These are phyloP conservation scores for Rutidosis leptorrhynchoides DNA, from an alignment of 129 eudicot genomes.

Conservation along the genomic window DNA sequence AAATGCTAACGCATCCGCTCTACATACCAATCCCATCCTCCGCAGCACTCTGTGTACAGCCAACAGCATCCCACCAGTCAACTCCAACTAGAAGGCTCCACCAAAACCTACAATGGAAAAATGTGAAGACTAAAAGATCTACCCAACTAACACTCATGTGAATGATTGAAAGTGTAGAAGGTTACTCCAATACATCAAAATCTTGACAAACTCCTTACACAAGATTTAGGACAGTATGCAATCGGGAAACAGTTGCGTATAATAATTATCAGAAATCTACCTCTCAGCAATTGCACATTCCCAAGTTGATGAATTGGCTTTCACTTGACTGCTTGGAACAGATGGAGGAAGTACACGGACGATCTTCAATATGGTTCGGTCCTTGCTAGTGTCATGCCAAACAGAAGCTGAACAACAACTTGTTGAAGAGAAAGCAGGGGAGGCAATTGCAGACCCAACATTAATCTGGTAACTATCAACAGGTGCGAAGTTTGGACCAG, in stretches of 20 bases:
- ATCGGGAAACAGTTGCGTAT: background rate
- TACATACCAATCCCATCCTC: conserved; percentile 96
- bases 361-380: conserved; percentile 77
- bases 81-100: conserved; percentile 99
- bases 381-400: conserved; percentile 84
- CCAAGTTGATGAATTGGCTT: conserved; percentile 79
- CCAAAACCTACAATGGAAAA: conserved; percentile 69
- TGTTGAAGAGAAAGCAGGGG: conserved; percentile 99
- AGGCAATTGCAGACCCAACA: conserved; percentile 93
- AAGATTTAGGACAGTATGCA: too few species aligned
- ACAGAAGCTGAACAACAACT: conserved; percentile 99
- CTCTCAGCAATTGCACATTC: conserved; percentile 99
- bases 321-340: conserved; percentile 69
- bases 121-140: too few species aligned
- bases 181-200: too few species aligned
- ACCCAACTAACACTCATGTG: too few species aligned
- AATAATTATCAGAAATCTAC: too few species aligned
- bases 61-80: conserved; percentile 99
- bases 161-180: too few species aligned
- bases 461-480: conserved; percentile 89
- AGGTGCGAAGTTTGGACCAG: conserved; percentile 75
- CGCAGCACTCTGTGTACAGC: conserved; percentile 99
- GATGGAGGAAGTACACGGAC: conserved; percentile 97
- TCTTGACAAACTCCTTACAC: too few species aligned
- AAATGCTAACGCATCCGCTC: too few species aligned